Conservation (phyloP, 2,329 filamentous ascomycete genomes). For the Penicillium occitanis region DNA sequence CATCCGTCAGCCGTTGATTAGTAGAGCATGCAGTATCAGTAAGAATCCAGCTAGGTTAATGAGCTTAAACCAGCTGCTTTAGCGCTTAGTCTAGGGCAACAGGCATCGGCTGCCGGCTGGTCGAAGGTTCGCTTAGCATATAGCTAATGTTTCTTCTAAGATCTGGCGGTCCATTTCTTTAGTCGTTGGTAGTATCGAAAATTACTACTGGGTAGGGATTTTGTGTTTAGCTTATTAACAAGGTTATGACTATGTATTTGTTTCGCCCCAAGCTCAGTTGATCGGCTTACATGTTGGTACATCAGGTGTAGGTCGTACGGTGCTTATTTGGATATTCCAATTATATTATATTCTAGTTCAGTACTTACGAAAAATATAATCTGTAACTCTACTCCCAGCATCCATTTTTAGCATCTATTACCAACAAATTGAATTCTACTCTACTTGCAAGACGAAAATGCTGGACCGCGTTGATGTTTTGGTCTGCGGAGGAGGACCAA, state of each 20-base stretch:
- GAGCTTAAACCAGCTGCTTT: not conserved
- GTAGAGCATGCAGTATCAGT: not conserved
- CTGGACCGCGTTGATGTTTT: slow-evolving; percentile 2
- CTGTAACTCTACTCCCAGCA: not conserved
- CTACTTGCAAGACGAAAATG: not conserved
- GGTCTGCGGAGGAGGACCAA: slow-evolving; percentile 2
- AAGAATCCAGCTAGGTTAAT: not conserved
- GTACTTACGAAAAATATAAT: not conserved
- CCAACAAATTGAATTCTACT: not conserved
- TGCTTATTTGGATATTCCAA: not conserved
- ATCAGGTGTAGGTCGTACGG: not conserved
- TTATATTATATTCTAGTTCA: slow-evolving; percentile 2
- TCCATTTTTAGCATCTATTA: not conserved
- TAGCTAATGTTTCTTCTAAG: not conserved
- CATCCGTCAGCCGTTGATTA: not conserved
- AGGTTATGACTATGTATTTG: not conserved
- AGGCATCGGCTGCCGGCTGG: not conserved
- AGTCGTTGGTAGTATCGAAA: not conserved
- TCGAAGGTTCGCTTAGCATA: not conserved
- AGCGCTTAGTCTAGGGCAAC: not conserved
- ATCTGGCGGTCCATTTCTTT: not conserved
- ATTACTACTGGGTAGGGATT: not conserved
- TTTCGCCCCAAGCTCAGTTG: slow-evolving; percentile 1
- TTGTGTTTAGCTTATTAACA: not conserved
- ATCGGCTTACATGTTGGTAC: not conserved